These are phyloP conservation scores for Xylogone sp. DNA, from an alignment of 2,329 filamentous ascomycete species.

Conservation along the genomic window DNA sequence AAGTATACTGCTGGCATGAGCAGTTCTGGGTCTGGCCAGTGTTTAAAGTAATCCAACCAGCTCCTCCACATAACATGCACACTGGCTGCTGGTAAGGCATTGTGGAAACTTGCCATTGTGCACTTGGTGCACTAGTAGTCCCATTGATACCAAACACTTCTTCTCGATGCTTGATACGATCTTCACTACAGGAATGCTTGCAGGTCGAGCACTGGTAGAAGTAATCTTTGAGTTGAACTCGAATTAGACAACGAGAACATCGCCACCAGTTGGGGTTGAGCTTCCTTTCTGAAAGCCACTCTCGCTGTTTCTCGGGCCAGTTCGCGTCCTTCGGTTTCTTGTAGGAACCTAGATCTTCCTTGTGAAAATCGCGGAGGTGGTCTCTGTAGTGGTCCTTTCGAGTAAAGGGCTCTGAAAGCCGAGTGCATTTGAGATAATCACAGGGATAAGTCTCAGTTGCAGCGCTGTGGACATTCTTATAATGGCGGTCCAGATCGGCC, in stretches of 20 bases:
- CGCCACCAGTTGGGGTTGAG: conserved; percentile 19
- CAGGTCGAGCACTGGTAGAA: conserved; percentile 19
- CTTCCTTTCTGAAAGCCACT: conserved; percentile 18
- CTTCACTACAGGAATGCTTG: conserved; percentile 17
- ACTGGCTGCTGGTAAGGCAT: neutral
- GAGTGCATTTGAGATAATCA: conserved; percentile 23
- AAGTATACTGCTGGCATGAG: neutral
- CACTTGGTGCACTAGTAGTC: neutral
- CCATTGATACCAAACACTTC: neutral
- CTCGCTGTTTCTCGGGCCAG: conserved; percentile 12
- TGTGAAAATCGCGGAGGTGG: conserved; percentile 44
- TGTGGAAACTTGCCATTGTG: neutral
- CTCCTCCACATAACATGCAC: neutral
- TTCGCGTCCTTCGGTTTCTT: conserved; percentile 12
- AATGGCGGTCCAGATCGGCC: conserved; percentile 34
- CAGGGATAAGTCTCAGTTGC: conserved; percentile 24
- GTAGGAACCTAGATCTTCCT: conserved; percentile 30
- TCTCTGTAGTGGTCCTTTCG: conserved; percentile 45
- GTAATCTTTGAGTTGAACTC: conserved; percentile 10
- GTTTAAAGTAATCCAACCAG: neutral
- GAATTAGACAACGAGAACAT: conserved; percentile 22
- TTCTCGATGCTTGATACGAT: conserved; percentile 9
- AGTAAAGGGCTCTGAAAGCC: conserved; percentile 34
- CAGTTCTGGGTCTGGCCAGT: too few relatives aligned
- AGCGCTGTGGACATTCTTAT: conserved; percentile 25